phyloP scores from a whole-genome alignment of 129 eudicot genomes.

The Gnaphalium uliginosum region DNA sequence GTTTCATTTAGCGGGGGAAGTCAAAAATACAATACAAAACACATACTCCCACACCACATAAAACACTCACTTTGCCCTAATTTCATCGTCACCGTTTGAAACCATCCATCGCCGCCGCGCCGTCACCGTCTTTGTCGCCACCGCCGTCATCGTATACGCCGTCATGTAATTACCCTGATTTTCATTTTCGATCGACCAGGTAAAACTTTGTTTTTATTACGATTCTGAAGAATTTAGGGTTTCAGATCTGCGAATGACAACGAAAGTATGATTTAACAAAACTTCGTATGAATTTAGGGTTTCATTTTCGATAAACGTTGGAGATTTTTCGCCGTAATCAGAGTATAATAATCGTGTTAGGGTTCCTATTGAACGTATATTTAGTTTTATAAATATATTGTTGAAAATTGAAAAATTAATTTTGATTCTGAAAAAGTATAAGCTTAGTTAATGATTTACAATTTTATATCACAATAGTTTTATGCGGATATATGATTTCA shows the following conservation, averaged over 20 bases:
- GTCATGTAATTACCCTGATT: neutral
- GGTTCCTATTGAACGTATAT: neutral
- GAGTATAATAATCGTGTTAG: neutral
- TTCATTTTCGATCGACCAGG: slow-evolving; percentile 3
- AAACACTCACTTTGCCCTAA: neutral
- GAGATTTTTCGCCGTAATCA: neutral
- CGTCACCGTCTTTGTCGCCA: neutral
- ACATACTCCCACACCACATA: neutral
- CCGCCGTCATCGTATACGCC: neutral
- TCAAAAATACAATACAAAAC: neutral
- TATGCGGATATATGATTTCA: too few species aligned
- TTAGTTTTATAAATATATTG: neutral
- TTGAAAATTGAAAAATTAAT: neutral
- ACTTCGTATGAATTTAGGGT: neutral
- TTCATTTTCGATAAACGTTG: neutral
- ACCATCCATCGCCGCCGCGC: neutral
- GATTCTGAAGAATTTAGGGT: neutral
- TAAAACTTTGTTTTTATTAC: neutral
- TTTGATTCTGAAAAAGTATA: neutral
- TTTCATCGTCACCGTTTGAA: slow-evolving; percentile 2
- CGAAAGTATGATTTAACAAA: neutral
- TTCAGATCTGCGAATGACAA: slow-evolving; percentile 9
- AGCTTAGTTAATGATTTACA: neutral
- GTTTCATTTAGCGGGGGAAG: neutral
- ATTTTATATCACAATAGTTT: neutral